Conservation (phyloP, 768 basidiomycete species). For the Tylopilus intermedius region DNA sequence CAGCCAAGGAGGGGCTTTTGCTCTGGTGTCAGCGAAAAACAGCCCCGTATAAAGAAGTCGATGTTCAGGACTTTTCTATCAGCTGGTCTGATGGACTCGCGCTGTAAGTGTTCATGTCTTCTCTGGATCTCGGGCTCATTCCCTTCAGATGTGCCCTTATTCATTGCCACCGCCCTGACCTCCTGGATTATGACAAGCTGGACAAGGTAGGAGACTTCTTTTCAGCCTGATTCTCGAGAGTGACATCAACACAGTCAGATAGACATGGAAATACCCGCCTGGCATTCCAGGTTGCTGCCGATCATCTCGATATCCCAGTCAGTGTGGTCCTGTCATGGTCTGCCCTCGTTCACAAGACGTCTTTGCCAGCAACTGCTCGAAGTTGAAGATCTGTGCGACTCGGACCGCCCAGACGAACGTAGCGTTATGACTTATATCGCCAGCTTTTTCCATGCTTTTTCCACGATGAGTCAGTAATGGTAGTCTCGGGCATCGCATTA, state of each 20-base stretch:
- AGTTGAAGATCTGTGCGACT: conserved; percentile 91
- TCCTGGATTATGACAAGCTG: conserved; percentile 83
- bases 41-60: conserved; percentile 80
- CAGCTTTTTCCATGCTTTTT: conserved; percentile 97
- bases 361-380: conserved; percentile 79
- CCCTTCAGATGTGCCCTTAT: conserved; percentile 87
- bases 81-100: conserved; percentile 97
- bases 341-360: conserved; percentile 1
- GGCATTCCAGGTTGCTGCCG: conserved; percentile 84
- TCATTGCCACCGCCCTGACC: conserved; percentile 93
- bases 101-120: conserved; percentile 51
- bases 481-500: neutral
- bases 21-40: conserved; percentile 99
- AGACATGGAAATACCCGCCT: conserved; percentile 78
- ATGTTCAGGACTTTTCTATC: conserved; percentile 88
- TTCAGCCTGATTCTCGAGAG: neutral
- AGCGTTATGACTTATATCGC: conserved; percentile 99
- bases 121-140: conserved; percentile 6
- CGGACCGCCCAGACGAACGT: conserved; percentile 85
- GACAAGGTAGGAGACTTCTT: conserved; percentile 57
- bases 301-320: conserved; percentile 88
- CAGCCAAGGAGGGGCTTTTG: conserved; percentile 93
- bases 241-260: conserved; percentile 48
- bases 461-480: conserved; percentile 74
- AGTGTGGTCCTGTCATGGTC: conserved; percentile 25